Conservation (phyloP, 768 basidiomycete species). For the Agaricus sinodeliciosus region DNA sequence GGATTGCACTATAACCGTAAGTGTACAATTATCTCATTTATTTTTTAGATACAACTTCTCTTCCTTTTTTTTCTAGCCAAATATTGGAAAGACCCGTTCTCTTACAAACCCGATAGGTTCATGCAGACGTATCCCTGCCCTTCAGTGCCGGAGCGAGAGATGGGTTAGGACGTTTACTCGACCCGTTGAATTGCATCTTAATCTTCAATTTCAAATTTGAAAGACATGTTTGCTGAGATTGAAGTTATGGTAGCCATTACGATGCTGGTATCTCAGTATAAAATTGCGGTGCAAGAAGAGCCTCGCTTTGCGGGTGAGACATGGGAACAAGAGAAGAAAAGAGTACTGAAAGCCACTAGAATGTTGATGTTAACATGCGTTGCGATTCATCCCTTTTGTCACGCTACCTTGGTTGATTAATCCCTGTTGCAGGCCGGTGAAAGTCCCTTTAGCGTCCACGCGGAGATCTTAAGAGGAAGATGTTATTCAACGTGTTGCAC, state of each 20-base stretch:
- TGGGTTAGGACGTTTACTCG: conserved; percentile 29
- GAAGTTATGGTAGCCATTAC: conserved; percentile 40
- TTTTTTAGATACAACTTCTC: conserved; percentile 9
- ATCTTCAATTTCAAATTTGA: too few relatives aligned
- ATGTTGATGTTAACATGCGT: conserved; percentile 23
- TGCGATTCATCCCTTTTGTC: neutral
- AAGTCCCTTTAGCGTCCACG: conserved; percentile 1
- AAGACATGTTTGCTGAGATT: conserved; percentile 36
- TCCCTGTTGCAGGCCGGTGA: neutral
- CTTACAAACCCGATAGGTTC: conserved; percentile 24
- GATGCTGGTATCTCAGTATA: conserved; percentile 38
- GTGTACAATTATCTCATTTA: conserved; percentile 7
- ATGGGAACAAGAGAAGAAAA: conserved; percentile 33
- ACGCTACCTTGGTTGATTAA: too few relatives aligned
- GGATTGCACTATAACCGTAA: conserved; percentile 36
- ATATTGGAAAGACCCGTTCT: conserved; percentile 39
- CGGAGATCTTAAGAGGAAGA: neutral
- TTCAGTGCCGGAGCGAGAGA: conserved; percentile 31
- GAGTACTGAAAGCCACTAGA: conserved; percentile 26
- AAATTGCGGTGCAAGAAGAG: conserved; percentile 40
- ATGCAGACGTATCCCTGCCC: conserved; percentile 16
- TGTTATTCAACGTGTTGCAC: too few relatives aligned
- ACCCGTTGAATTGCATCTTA: too few relatives aligned
- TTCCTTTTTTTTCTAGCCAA: conserved; percentile 22
- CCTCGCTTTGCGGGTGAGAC: conserved; percentile 37